Percentiles rank a stretch among this genome's conserved stretches.
These are phyloP conservation scores for Trichoderma lentiforme DNA, from an alignment of 2,329 filamentous ascomycete species.

Conservation along the genomic window DNA sequence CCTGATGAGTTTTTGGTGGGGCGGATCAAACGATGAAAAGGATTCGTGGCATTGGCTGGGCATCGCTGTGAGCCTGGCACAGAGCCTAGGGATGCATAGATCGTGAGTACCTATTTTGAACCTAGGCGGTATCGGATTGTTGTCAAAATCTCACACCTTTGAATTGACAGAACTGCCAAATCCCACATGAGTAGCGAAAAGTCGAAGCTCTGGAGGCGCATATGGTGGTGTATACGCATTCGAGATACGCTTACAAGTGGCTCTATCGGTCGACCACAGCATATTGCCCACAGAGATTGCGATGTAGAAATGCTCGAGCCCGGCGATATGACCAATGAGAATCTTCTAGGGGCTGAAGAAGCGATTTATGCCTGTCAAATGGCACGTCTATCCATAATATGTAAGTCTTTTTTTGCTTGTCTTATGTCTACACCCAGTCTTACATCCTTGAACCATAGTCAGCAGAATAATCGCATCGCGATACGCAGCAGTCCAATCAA, in stretches of 20 bases:
- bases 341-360: background rate
- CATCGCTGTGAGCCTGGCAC: background rate
- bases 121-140: no score
- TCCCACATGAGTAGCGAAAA: background rate
- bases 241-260: background rate
- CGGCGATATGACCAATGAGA: background rate
- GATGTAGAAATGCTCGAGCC: background rate
- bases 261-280: background rate
- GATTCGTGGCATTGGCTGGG: slow-evolving; percentile 3
- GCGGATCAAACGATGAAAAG: background rate
- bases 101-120: background rate
- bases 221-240: slow-evolving; percentile 1
- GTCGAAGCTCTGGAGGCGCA: background rate
- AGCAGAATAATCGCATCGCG: background rate
- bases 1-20: background rate
- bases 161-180: background rate
- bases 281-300: background rate
- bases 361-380: background rate
- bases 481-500: background rate
- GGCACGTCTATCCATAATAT: background rate
- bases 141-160: background rate
- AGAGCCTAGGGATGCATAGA: slow-evolving; percentile 4
- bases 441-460: background rate
- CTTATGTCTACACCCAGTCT: background rate
- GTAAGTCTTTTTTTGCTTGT: background rate